These are phyloP conservation scores for Emergomyces africanus DNA, from an alignment of 2,329 filamentous ascomycete species.

Conservation along the genomic window DNA sequence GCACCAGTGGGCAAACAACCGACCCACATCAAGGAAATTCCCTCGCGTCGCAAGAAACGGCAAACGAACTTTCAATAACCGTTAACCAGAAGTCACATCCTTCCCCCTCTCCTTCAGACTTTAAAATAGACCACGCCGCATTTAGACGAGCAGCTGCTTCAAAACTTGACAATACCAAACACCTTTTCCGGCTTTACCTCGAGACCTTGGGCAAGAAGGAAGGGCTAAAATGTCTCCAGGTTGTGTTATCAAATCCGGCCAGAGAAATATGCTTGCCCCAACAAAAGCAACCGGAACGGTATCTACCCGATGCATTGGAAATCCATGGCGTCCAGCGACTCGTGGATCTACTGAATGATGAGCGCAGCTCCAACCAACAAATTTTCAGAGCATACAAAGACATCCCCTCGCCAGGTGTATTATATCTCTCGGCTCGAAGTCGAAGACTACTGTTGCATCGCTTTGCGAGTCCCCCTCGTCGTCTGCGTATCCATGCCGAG, in stretches of 20 bases:
- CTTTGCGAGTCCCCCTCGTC: slow-evolving; percentile 44
- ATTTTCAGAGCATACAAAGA: slow-evolving; percentile 42
- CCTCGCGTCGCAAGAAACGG: background rate
- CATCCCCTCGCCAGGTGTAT: slow-evolving; percentile 41
- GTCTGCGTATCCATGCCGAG: slow-evolving; percentile 44
- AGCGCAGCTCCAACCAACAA: slow-evolving; percentile 33
- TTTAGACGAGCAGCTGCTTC: background rate
- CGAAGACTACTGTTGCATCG: slow-evolving; percentile 55
- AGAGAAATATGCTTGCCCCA: slow-evolving; percentile 7
- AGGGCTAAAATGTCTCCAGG: slow-evolving; percentile 8
- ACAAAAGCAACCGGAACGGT: background rate
- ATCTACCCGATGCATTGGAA: slow-evolving; percentile 16
- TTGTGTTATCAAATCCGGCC: slow-evolving; percentile 11
- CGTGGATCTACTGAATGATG: slow-evolving; percentile 31
- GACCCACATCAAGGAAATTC: background rate
- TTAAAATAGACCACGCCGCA: background rate
- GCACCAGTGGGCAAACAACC: background rate
- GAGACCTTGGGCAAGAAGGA: slow-evolving; percentile 9
- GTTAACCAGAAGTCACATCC: background rate
- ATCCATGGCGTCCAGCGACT: slow-evolving; percentile 26
- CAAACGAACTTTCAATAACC: background rate
- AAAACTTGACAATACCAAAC: slow-evolving; percentile 1
- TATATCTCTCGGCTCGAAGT: slow-evolving; percentile 36
- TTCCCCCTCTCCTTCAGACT: background rate
- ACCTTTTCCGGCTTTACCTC: slow-evolving; percentile 9